Base-by-base conservation (phyloP, 176 grass and related monocot species). In the Oryza meridionalis region DNA sequence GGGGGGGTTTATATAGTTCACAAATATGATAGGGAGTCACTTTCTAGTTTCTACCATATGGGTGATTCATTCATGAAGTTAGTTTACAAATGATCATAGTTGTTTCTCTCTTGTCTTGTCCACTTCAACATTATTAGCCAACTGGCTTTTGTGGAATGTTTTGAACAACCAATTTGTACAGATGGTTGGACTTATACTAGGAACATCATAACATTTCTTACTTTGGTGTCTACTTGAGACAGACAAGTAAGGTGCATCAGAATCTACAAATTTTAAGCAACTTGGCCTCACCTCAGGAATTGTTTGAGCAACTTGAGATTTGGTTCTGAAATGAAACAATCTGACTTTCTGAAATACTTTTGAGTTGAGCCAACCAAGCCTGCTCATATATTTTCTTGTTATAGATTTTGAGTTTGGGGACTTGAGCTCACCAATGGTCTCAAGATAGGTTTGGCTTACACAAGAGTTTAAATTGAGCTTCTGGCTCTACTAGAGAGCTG, bases 241-340 rank as follows among this genome's bases (percentile, higher is more conserved):
- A 50, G 11, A 33, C 12, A 27, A 55, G 32, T 8, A 6, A 6
- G 73, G 63, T 68, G 72, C 47, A 43, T 11, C 26, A 77, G 62
- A 77, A 46, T 45, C 44, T 68, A 67, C 29, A 67, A 27, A 45
- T 84, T 84, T 21, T 25, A 38, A 53, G 45, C n/a, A 24, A 76
- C 22, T 25, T 40, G 82, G 11, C 64, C 46, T 69, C 31, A 55
- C 22, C 33, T 77, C 63, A 67, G 43, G 43, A 67, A 22, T 80
- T 44, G 12, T 68, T 43, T 35, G 17, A 8, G 17, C 66, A 33
- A 67, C 62, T 4, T 58, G 43, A 46, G 4, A 69, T 73, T 79
- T 66, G 9, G 46, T 15, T 19, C 22, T 79, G 32, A 79, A 38
- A 73, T 17, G 5, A 73, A 80, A 51, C 65, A 15, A 51, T 14